Evolutionary conservation across 257 asterid genomes (phyloP).

Genomic region (Solanum chiquidenum): DNA sequence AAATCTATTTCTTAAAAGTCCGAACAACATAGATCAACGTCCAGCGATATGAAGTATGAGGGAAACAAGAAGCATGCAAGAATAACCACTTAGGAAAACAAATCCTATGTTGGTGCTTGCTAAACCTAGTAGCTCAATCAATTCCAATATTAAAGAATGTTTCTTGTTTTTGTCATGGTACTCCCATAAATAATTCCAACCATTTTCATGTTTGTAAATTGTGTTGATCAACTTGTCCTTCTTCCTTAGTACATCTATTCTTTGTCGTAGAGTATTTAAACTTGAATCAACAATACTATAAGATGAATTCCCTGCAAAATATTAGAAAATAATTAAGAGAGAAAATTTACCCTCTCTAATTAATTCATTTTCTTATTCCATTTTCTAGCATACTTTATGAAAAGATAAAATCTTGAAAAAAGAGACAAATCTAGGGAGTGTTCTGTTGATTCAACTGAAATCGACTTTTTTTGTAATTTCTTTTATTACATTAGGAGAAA

Average conservation of each 20-base stretch:
- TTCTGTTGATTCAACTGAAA: neutral
- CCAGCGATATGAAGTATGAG: neutral
- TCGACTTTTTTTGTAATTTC: neutral
- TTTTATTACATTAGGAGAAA: neutral
- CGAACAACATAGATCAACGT: neutral
- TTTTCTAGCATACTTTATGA: neutral
- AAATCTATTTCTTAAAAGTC: neutral
- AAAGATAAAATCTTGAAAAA: neutral
- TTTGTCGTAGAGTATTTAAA: conserved; percentile 15
- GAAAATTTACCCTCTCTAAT: neutral
- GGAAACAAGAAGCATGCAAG: conserved; percentile 24
- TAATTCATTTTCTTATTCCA: neutral
- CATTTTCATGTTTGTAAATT: neutral
- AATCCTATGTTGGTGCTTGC: conserved; percentile 11
- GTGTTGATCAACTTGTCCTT: conserved; percentile 19
- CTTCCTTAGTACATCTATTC: conserved; percentile 26
- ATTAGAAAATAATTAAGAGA: neutral
- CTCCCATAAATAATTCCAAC: conserved; percentile 34
- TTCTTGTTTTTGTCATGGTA: conserved; percentile 23
- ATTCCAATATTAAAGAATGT: neutral
- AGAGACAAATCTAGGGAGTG: neutral
- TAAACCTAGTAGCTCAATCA: conserved; percentile 16
- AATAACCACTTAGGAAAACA: conserved; percentile 27
- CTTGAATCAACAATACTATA: conserved; percentile 32
- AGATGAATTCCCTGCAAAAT: conserved; percentile 16